Evolutionary conservation across 73 alveolate genomes (phyloP), one percentile per base, ranked within the genome.

Genomic region (Strombidium stylifer): DNA sequence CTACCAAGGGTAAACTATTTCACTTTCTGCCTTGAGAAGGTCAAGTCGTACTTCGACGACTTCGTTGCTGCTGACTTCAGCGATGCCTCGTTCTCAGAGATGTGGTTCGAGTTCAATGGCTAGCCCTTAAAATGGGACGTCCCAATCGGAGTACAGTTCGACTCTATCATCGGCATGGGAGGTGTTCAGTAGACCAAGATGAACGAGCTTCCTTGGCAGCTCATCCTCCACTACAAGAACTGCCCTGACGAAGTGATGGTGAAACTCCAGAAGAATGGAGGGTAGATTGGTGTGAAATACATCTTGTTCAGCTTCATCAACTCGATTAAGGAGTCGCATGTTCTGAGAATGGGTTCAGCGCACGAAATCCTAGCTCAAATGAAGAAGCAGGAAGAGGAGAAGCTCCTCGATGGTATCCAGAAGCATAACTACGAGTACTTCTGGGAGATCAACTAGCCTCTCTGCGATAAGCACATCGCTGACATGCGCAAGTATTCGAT

Each of bases 131-230:
- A 59, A 34, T 73, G 86, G 86, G 56, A 70, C 35, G 35, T 58
- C 1, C 86, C 86, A 7, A 23, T 73, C 6, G 86, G 86, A 2
- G 77, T 73, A 2, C 28, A 50, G 27, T 73, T 59, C 28, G 86
- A 73, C 35, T 21, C 72, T 2, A n/a, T 59, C n/a, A 48, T 73
- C 14, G 86, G 86, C 2, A 18, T 36, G 0, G 34, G 27, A n/a
- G 30, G 45, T 20, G n/a, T n/a, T n/a, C n/a, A n/a, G n/a, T n/a
- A n/a, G 4, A 32, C 10, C n/a, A 58, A 59, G 31, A 58, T 59
- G 45, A 49, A 32, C 34, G 76, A 60, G n/a, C 21, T 73, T 36
- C 86, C 86, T 16, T 73, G 86, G 86, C 26, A 48, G n/a, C 55
- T 73, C 21, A 59, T 62, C 7, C 59, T 73, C 31, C 76, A 59